Evolutionary conservation across 208 protist genomes (phyloP), one percentile per base, ranked within the genome.

Genomic region (Crithidia thermophila): DNA sequence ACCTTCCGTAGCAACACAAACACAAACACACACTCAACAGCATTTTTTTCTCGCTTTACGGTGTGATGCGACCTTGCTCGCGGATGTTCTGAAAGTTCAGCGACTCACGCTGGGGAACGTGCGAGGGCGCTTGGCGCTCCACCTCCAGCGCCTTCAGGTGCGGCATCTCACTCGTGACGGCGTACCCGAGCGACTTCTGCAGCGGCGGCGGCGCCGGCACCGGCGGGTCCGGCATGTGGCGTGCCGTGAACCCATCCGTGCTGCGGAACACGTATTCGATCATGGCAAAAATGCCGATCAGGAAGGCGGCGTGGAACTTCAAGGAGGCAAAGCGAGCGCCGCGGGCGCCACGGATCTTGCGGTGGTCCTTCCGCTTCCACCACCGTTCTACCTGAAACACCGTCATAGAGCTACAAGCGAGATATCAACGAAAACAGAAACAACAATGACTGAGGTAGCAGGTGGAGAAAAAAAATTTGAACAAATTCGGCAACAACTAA

Each of bases 291-390:
- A 81, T 67, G 57, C 46, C 46, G 45, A 66, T n/a, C 42, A 91
- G 39, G 56, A 87, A 87, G 28, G 81, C 0, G 31, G 51, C 47
- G 64, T 91, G 85, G 53, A 91, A 85, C 47, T 75, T 68, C 4
- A 85, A 63, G 47, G 63, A 83, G 10, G 68, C 75, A 25, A 90
- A 90, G 37, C 84, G 80, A 3, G 72, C 75, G 8, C 84, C 84
- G 21, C 84, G 77, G 20, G 80, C 75, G 20, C 84, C 84, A 20
- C 72, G 68, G 33, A 90, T 87, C 14, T 78, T 69, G 23, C 84
- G 84, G 60, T 90, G 84, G 25, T 82, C 81, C 47, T 75, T 79
- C n/a, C 73, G 70, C 63, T 81, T 84, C 84, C 84, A 90, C 81
- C 79, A 87, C 40, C 74, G 66, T 20, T 81, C 75, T 7, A 74